A percentile compares a stretch with the other conserved stretches of the same genome.
Evolutionary conservation across 2,329 filamentous ascomycete genomes (phyloP).

Genomic region (Cercospora berteroae): DNA sequence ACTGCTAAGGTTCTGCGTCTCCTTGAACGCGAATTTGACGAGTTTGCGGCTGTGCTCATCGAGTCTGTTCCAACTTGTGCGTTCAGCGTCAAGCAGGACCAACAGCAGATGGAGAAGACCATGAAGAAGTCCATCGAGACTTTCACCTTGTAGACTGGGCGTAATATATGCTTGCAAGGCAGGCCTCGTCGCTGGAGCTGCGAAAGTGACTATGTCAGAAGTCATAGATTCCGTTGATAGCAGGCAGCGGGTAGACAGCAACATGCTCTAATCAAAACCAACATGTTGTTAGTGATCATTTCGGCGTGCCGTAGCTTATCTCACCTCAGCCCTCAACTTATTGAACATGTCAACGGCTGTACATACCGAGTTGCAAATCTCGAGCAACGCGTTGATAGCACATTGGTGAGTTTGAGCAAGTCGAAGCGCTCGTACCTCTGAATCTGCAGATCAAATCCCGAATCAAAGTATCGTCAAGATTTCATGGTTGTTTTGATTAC

Average conservation of each 20-base stretch:
- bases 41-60: background rate
- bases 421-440: background rate
- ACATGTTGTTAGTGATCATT: background rate
- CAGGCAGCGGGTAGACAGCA: background rate
- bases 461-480: background rate
- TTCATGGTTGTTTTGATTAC: background rate
- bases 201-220: background rate
- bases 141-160: background rate
- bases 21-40: background rate
- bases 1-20: background rate
- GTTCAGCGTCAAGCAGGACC: background rate
- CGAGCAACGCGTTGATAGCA: background rate
- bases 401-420: background rate
- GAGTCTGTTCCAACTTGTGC: background rate
- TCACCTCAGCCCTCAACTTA: background rate
- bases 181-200: background rate
- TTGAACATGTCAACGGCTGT: background rate
- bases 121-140: background rate
- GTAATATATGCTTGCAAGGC: background rate
- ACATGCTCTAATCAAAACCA: background rate
- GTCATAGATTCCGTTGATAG: background rate
- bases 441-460: background rate
- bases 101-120: background rate
- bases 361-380: background rate
- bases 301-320: too few species aligned